These are phyloP conservation scores for Mycogone perniciosa DNA, from an alignment of 2,329 filamentous ascomycete species.

Conservation along the genomic window DNA sequence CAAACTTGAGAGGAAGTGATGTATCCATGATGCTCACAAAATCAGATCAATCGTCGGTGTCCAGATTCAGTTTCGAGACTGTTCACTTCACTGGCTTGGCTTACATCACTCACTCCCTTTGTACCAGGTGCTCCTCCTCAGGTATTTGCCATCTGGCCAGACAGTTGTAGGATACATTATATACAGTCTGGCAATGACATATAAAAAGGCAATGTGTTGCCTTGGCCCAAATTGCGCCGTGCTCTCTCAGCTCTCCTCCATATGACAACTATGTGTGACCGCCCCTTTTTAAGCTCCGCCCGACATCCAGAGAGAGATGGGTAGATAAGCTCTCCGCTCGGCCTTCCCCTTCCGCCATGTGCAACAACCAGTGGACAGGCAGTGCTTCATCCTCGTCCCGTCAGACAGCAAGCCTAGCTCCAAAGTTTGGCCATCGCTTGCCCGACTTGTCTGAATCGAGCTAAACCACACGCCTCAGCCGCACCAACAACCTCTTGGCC, in stretches of 20 bases:
- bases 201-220: not conserved
- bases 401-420: not conserved
- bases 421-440: not conserved
- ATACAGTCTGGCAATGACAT: not conserved
- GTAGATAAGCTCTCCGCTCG: not conserved
- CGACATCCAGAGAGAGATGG: not conserved
- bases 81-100: not conserved
- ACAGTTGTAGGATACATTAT: not conserved
- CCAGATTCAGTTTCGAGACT: not conserved
- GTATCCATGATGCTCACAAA: too few species aligned
- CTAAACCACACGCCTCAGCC: constrained; percentile 1
- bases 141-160: not conserved
- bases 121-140: not conserved
- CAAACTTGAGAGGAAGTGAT: too few species aligned
- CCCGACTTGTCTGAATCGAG: not conserved
- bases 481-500: not conserved
- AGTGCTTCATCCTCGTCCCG: too few species aligned
- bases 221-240: not conserved
- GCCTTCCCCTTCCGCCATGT: not conserved
- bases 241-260: not conserved
- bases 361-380: not conserved
- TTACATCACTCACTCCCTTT: not conserved
- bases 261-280: not conserved
- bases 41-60: too few species aligned
- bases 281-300: not conserved